phyloP scores from a whole-genome alignment of 257 asterid genomes.

The Penstemon newberryi region DNA sequence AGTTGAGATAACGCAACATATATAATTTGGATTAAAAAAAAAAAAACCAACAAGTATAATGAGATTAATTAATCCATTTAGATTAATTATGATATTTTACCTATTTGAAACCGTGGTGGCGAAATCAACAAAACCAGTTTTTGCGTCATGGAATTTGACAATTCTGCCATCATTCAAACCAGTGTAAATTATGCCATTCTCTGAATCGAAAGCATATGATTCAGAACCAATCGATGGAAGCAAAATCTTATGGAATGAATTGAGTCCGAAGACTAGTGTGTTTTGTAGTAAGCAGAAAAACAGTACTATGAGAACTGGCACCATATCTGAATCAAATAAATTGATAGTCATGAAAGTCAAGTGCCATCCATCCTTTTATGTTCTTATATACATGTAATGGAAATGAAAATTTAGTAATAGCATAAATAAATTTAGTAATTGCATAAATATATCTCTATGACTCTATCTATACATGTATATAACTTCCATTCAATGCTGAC shows the following conservation, averaged over 20 bases:
- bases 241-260: conserved; percentile 26
- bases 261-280: conserved; percentile 13
- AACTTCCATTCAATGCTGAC: too few species aligned
- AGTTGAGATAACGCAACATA: too few species aligned
- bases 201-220: conserved; percentile 34
- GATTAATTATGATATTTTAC: conserved; percentile 11
- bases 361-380: too few species aligned
- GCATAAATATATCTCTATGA: too few species aligned
- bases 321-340: not conserved
- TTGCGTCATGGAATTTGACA: conserved; percentile 34
- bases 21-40: too few species aligned
- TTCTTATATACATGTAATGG: too few species aligned
- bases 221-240: conserved; percentile 7
- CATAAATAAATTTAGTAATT: too few species aligned
- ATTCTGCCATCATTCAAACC: conserved; percentile 52
- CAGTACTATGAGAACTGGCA: not conserved
- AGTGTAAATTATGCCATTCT: conserved; percentile 35
- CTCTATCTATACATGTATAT: too few species aligned
- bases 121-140: conserved; percentile 33
- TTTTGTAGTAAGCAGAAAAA: conserved; percentile 5
- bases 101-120: conserved; percentile 45
- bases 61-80: too few species aligned
- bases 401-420: too few species aligned
- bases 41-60: too few species aligned
- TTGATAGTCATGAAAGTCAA: too few species aligned